Evolutionary conservation across 164 flowering plant genomes (phyloP).

Genomic region (Tinospora cordifolia): DNA sequence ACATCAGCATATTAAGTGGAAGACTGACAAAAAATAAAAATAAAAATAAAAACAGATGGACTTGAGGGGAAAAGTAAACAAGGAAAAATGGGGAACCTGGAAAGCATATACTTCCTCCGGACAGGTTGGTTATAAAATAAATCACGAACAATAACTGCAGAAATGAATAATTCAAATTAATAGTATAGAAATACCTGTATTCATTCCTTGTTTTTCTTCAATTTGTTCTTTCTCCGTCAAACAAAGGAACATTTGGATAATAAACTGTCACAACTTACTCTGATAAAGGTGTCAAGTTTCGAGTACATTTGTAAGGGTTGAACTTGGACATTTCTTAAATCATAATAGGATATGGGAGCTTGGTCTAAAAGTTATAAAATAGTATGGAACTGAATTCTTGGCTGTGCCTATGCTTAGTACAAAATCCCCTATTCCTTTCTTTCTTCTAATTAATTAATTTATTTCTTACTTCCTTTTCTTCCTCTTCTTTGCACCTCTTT

Average conservation of each 20-base stretch:
- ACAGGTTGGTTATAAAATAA: slow-evolving; percentile 96
- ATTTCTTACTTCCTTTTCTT: no score
- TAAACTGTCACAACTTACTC: no score
- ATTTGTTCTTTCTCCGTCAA: neutral
- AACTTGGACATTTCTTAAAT: no score
- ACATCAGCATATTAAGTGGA: neutral
- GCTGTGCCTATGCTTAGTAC: no score
- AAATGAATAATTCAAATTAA: neutral
- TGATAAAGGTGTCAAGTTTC: no score
- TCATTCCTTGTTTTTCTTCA: neutral
- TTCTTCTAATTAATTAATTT: no score
- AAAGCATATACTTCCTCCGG: slow-evolving; percentile 70
- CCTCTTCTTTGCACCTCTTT: no score
- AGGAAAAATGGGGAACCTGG: slow-evolving; percentile 44
- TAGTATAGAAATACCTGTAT: neutral
- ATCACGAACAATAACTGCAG: slow-evolving; percentile 77
- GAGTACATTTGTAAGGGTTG: no score
- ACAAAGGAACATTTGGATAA: neutral
- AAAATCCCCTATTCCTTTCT: no score
- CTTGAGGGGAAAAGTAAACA: neutral
- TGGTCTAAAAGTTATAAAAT: no score
- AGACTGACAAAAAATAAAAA: neutral
- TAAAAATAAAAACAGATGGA: neutral
- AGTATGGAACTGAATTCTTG: no score
- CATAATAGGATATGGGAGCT: no score